Percentiles rank a stretch among this genome's conserved stretches.
These are phyloP conservation scores for Ilyonectria robusta DNA, from an alignment of 2,329 filamentous ascomycete species.

Conservation along the genomic window DNA sequence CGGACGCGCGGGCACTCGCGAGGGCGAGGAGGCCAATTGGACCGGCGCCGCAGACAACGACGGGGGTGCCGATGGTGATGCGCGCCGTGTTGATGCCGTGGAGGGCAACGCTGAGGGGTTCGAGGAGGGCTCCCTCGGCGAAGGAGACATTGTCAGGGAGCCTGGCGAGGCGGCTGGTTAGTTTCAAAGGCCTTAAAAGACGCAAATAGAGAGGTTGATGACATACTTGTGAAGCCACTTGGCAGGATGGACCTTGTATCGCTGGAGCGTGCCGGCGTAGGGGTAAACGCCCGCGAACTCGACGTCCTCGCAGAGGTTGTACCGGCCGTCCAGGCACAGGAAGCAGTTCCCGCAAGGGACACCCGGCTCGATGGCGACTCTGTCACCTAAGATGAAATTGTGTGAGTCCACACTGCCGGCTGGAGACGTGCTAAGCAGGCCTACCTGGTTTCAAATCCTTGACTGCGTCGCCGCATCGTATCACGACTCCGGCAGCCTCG, in stretches of 20 bases:
- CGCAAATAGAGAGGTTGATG: not conserved
- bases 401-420: constrained; percentile 19
- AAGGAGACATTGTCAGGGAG: constrained; percentile 70
- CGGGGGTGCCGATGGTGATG: constrained; percentile 68
- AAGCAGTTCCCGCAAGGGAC: constrained; percentile 74
- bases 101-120: constrained; percentile 75
- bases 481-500: constrained; percentile 73
- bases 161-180: constrained; percentile 40
- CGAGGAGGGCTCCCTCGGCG: constrained; percentile 73
- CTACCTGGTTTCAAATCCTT: constrained; percentile 62
- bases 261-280: constrained; percentile 71
- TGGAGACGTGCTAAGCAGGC: not conserved
- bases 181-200: not conserved
- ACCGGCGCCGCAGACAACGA: constrained; percentile 73
- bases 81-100: constrained; percentile 70
- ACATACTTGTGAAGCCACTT: constrained; percentile 68
- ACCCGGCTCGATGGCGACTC: constrained; percentile 77
- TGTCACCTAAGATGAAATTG: constrained; percentile 63
- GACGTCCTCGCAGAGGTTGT: constrained; percentile 75
- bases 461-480: constrained; percentile 70
- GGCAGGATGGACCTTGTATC: constrained; percentile 73
- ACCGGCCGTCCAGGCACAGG: constrained; percentile 71
- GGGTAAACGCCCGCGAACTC: constrained; percentile 74
- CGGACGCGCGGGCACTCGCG: constrained; percentile 71
- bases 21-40: constrained; percentile 74